Conservation (phyloP, 1,284 basidiomycete species). For the Puccinia polysora region DNA sequence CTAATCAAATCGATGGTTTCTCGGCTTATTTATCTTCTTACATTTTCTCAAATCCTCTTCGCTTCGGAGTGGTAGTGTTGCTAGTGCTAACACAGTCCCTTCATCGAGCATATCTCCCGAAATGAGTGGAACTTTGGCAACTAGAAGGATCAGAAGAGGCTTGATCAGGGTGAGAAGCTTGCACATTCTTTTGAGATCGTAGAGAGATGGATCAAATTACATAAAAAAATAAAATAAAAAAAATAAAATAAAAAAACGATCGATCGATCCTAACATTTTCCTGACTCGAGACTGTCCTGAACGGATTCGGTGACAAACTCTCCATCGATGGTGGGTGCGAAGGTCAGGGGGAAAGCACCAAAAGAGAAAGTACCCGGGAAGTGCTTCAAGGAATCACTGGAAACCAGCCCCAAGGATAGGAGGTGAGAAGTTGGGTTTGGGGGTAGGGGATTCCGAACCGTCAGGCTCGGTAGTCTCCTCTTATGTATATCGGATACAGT, state of each 20-base stretch:
- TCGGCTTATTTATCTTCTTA: background rate
- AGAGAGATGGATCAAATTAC: too few species aligned
- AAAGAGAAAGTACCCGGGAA: constrained; percentile 38
- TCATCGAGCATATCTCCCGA: constrained; percentile 24
- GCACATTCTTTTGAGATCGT: too few species aligned
- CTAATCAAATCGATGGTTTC: background rate
- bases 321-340: constrained; percentile 29
- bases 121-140: constrained; percentile 27
- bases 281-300: constrained; percentile 18
- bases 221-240: too few species aligned
- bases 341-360: constrained; percentile 20
- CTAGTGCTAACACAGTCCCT: constrained; percentile 33
- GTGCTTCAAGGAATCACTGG: constrained; percentile 7
- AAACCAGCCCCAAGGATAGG: too few species aligned
- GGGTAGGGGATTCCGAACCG: too few species aligned
- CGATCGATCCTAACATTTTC: constrained; percentile 21
- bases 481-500: background rate
- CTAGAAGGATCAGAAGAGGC: constrained; percentile 1
- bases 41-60: constrained; percentile 29
- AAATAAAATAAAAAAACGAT: background rate
- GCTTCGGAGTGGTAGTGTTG: background rate
- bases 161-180: too few species aligned
- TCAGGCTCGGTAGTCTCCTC: too few species aligned
- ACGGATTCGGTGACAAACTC: constrained; percentile 24
- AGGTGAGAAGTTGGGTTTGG: too few species aligned